Conservation (phyloP, 148 eudicot species). For the Nepenthes gracilis region DNA sequence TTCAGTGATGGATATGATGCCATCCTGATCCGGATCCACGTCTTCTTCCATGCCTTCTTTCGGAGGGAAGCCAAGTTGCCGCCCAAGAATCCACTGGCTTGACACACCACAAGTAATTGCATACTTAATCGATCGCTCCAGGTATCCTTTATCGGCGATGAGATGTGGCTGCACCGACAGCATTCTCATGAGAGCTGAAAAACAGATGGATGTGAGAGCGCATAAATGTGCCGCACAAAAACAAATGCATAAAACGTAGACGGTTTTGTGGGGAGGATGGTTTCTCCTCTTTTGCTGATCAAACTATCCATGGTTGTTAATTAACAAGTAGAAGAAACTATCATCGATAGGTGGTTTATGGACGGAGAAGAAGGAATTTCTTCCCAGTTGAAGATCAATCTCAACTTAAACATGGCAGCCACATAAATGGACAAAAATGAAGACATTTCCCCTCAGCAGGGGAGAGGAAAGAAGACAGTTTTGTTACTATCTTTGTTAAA, state of each 20-base stretch:
- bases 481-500: no score
- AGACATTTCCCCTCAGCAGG: no score
- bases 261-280: no score
- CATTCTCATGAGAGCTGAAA: conserved; percentile 77
- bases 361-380: no score
- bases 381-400: no score
- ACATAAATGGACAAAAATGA: no score
- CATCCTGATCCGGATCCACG: conserved; percentile 40
- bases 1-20: conserved; percentile 65
- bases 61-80: conserved; percentile 61
- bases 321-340: no score
- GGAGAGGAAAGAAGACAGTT: no score
- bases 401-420: no score
- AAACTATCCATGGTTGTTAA: no score
- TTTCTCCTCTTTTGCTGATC: no score
- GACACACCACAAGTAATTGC: conserved; percentile 73
- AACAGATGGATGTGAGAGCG: not conserved
- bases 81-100: conserved; percentile 69
- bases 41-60: conserved; percentile 63
- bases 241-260: not conserved
- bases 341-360: no score
- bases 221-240: not conserved
- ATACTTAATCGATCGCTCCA: conserved; percentile 55
- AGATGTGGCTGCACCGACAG: conserved; percentile 73
- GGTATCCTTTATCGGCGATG: conserved; percentile 56